A percentile compares a stretch with the other conserved stretches of the same genome.
Evolutionary conservation across 1,139 yeast species (phyloP).

Genomic region (Yamadazyma taylorii): DNA sequence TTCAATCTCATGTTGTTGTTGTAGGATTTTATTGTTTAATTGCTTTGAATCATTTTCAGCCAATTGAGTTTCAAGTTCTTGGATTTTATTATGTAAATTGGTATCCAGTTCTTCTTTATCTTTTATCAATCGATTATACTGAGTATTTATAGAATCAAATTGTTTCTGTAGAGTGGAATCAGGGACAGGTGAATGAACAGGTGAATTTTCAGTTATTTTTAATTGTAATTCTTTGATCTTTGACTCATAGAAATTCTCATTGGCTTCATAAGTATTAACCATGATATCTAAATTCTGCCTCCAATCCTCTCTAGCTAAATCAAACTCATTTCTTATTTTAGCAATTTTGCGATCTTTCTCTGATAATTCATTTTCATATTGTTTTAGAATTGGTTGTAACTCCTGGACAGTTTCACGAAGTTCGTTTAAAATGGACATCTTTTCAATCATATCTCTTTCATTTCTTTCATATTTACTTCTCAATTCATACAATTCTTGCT

Average conservation of each 20-base stretch:
- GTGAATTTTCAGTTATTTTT: conserved; percentile 11
- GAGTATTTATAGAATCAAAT: too few species aligned
- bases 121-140: conserved; percentile 7
- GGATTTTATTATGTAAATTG: conserved; percentile 5
- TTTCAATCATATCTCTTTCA: conserved; percentile 34
- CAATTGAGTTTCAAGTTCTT: conserved; percentile 20
- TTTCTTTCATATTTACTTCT: conserved; percentile 21
- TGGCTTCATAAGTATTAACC: conserved; percentile 45
- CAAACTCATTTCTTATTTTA: conserved; percentile 43
- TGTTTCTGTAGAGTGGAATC: too few species aligned
- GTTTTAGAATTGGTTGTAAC: conserved; percentile 46
- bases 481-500: conserved; percentile 18
- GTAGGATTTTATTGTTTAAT: conserved; percentile 8
- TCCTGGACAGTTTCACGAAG: conserved; percentile 45
- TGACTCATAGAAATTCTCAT: conserved; percentile 34
- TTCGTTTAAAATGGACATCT: conserved; percentile 38
- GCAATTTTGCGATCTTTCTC: conserved; percentile 46
- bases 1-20: conserved; percentile 12
- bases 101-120: conserved; percentile 7
- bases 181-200: background rate
- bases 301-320: conserved; percentile 57
- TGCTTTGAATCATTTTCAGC: conserved; percentile 13
- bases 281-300: conserved; percentile 56
- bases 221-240: conserved; percentile 21
- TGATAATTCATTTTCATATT: conserved; percentile 36